Evolutionary conservation across 345 rosid genomes (phyloP), one percentile per base, ranked within the genome.

Genomic region (Microcos paniculata): DNA sequence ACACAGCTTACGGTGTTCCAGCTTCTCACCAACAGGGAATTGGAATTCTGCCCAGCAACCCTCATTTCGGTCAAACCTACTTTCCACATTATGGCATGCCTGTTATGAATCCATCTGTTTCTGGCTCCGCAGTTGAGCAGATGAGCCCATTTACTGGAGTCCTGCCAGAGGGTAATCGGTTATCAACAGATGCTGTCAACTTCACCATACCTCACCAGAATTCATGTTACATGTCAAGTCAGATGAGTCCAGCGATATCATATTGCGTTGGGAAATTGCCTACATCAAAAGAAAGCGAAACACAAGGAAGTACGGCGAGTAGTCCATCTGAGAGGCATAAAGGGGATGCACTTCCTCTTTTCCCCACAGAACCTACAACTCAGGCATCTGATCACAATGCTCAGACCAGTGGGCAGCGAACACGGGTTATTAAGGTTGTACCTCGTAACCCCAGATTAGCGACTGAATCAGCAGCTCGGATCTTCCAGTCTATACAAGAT

Each of bases 271-370:
- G 67, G 73, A 87, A 83, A 46, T 57, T 80, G 80, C 86, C 82
- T 49, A 84, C 79, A 38, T 86, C 81, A 19, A 87, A 87, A 73
- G 94, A 85, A 48, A 89, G 87, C 71, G 88, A 90, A 58, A 67
- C 82, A 55, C 90, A 81, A 49, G 92, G 89, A 77, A 88, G 94
- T 76, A 84, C 94, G 9, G 90, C 86, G 10, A 88, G 90, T 76
- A 85, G 90, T 81, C 88, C 93, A 23, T 70, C 81, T 24, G 89
- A 81, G 70, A 87, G 84, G 76, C 68, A 67, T 38, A 82, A 80
- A 42, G 81, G 80, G 9, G 80, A 84, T 21, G 87, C 81, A 6
- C 96, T 91, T 21, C 86, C 88, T 48, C 92, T 89, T 33, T 93
- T 90, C 49, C 89, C 85, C 8, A 80, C 84, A 38, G 80, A 80